Conservation (phyloP, 495 filamentous ascomycete genomes). For the Staphylotrichum longicolle region DNA sequence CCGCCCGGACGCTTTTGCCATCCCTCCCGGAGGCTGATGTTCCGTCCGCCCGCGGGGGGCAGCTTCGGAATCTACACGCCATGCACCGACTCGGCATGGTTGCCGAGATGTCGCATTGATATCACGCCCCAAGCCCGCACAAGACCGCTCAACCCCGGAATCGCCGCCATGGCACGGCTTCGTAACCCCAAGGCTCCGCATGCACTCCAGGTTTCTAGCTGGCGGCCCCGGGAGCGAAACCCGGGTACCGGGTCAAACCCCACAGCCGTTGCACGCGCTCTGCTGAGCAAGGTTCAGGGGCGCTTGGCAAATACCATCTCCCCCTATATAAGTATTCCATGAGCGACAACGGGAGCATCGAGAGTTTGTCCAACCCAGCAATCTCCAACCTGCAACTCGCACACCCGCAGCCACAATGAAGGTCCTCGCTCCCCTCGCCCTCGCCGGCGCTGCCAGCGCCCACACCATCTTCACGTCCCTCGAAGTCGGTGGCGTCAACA, state of each 20-base stretch:
- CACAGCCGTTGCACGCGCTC: too few species aligned
- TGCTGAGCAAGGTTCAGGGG: too few species aligned
- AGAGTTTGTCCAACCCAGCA: not conserved
- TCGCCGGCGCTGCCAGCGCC: slow-evolving; percentile 30
- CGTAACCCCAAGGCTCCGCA: not conserved
- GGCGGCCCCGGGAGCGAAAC: not conserved
- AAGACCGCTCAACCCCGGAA: slow-evolving; percentile 9
- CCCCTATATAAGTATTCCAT: too few species aligned
- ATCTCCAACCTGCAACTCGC: not conserved
- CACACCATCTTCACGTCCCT: slow-evolving; percentile 38
- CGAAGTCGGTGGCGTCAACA: slow-evolving; percentile 32
- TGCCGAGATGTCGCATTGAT: slow-evolving; percentile 23
- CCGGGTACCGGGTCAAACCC: not conserved
- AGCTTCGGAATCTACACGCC: not conserved
- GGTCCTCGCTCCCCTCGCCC: slow-evolving; percentile 27
- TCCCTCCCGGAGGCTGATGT: not conserved
- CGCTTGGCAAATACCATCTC: too few species aligned
- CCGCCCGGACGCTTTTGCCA: slow-evolving; percentile 16
- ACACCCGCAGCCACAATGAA: slow-evolving; percentile 24
- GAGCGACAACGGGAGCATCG: too few species aligned
- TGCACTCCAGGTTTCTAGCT: slow-evolving; percentile 2
- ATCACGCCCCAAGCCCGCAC: not conserved
- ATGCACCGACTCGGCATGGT: slow-evolving; percentile 20
- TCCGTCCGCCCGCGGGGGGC: slow-evolving; percentile 20
- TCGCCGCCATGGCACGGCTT: slow-evolving; percentile 14